Conservation (phyloP, 108 stramenopile genomes). For the Parietichytrium sp. region DNA sequence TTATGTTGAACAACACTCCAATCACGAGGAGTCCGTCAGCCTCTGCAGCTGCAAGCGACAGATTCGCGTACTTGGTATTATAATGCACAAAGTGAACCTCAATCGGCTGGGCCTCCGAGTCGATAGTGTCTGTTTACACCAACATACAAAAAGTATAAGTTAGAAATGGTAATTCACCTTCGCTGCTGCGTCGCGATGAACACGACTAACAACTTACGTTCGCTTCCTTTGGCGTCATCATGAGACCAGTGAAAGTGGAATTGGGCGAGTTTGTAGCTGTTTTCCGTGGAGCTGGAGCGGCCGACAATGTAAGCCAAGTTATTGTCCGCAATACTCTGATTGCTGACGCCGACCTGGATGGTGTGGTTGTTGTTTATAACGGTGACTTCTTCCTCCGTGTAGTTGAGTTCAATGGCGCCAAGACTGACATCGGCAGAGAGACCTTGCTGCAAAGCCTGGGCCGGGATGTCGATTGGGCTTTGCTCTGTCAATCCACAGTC, state of each 20-base stretch:
- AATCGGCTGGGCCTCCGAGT: not conserved
- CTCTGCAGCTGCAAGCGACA: not conserved
- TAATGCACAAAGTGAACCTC: conserved; percentile 23
- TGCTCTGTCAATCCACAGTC: not conserved
- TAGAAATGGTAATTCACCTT: too few relatives aligned
- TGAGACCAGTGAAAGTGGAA: conserved; percentile 37
- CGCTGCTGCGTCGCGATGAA: too few relatives aligned
- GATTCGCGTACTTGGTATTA: conserved; percentile 12
- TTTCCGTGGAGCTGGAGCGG: not conserved
- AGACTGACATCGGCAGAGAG: not conserved
- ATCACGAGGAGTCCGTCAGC: conserved; percentile 29
- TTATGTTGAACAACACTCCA: not conserved
- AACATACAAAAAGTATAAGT: too few relatives aligned
- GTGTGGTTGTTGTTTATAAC: not conserved
- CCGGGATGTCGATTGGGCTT: not conserved
- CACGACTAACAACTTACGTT: too few relatives aligned
- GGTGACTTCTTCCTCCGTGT: not conserved
- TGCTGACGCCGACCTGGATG: conserved; percentile 24
- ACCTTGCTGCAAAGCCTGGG: not conserved
- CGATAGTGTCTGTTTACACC: too few relatives aligned
- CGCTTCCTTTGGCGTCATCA: conserved; percentile 9
- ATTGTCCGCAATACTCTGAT: not conserved
- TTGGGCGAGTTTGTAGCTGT: conserved; percentile 3
- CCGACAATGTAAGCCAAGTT: not conserved
- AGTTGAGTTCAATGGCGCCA: not conserved